Percentiles rank a stretch among this genome's conserved stretches.
phyloP scores from a whole-genome alignment of 257 asterid genomes.

The Apocynum venetum region DNA sequence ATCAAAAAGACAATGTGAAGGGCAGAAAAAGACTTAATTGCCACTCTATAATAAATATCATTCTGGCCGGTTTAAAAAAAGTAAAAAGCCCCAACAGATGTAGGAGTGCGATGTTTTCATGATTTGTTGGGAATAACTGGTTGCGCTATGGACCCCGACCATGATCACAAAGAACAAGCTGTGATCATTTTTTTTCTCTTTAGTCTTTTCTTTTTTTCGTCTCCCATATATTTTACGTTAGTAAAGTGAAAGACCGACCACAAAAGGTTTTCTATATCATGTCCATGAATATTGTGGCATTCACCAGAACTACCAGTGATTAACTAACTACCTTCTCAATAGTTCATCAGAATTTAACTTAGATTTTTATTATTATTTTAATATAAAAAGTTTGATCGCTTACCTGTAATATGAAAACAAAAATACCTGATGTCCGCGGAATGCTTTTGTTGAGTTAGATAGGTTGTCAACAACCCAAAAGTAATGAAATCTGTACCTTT shows the following conservation, averaged over 20 bases:
- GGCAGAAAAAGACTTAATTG: neutral
- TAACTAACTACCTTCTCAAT: too few relatives aligned
- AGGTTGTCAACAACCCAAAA: constrained; percentile 19
- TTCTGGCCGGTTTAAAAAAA: neutral
- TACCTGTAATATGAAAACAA: neutral
- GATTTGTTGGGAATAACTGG: constrained; percentile 10
- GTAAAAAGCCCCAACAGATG: neutral
- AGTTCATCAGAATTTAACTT: neutral
- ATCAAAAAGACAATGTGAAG: neutral
- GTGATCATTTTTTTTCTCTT: neutral
- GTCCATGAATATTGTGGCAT: neutral
- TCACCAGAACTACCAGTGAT: neutral
- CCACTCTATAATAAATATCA: constrained; percentile 1
- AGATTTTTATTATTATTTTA: too few relatives aligned
- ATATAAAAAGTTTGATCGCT: neutral
- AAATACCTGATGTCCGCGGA: neutral
- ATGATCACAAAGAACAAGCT: constrained; percentile 12
- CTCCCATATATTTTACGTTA: neutral
- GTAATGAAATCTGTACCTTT: neutral
- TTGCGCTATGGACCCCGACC: constrained; percentile 18
- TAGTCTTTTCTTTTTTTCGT: neutral
- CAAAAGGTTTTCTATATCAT: too few relatives aligned
- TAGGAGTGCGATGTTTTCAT: constrained; percentile 17
- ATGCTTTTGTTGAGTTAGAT: neutral
- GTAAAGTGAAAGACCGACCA: too few relatives aligned